Conservation (phyloP, 2,329 filamentous ascomycete species). For the Colletotrichum eleusines region DNA sequence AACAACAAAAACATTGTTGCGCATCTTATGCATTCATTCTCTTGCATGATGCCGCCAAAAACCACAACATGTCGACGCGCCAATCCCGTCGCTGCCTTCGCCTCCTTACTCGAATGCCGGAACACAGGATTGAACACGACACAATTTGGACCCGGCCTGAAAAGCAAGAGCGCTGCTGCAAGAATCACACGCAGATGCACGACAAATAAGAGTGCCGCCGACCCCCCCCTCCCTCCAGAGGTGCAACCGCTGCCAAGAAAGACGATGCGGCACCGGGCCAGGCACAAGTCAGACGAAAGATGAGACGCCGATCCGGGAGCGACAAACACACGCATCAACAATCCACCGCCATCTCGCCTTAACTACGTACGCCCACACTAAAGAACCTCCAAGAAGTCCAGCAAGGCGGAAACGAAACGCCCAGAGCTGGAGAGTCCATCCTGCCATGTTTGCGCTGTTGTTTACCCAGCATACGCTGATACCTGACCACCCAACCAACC, state of each 20-base stretch:
- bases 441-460: constrained; percentile 13
- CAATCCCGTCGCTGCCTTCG: constrained; percentile 8
- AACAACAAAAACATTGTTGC: constrained; percentile 30
- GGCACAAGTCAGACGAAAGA: constrained; percentile 29
- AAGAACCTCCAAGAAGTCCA: not conserved
- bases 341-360: constrained; percentile 15
- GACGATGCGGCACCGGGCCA: constrained; percentile 20
- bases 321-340: constrained; percentile 15
- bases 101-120: not conserved
- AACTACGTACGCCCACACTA: not conserved
- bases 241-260: not conserved
- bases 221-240: not conserved
- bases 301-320: constrained; percentile 20
- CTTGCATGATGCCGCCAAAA: constrained; percentile 4
- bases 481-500: not conserved
- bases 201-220: constrained; percentile 20
- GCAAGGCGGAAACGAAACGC: constrained; percentile 12
- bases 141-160: not conserved
- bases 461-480: not conserved
- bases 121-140: constrained; percentile 9
- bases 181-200: constrained; percentile 15
- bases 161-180: constrained; percentile 22
- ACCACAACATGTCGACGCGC: constrained; percentile 33
- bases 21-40: not conserved
- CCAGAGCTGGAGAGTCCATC: constrained; percentile 1